Evolutionary conservation across 2,329 filamentous ascomycete genomes (phyloP).

Genomic region (Verticillium nonalfalfae): DNA sequence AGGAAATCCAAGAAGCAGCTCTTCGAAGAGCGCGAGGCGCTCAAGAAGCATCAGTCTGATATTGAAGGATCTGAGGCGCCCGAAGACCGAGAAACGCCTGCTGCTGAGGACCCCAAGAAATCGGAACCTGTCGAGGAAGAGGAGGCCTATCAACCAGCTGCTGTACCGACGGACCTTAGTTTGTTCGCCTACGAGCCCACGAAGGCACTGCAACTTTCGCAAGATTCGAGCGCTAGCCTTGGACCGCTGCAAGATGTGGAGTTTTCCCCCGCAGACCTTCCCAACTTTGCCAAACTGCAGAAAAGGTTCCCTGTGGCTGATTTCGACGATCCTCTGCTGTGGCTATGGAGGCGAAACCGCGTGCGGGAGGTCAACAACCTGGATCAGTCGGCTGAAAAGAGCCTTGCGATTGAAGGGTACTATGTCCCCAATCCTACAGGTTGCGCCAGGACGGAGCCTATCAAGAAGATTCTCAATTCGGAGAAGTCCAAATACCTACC

Average conservation of each 20-base stretch:
- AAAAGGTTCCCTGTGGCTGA: constrained; percentile 38
- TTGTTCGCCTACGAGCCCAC: constrained; percentile 43
- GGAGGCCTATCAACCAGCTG: background rate
- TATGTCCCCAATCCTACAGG: constrained; percentile 85
- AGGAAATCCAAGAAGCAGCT: constrained; percentile 76
- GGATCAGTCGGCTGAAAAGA: constrained; percentile 20
- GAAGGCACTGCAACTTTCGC: constrained; percentile 37
- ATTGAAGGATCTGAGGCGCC: constrained; percentile 21
- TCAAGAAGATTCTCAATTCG: constrained; percentile 91
- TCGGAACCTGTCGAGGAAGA: constrained; percentile 21
- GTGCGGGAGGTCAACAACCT: constrained; percentile 47
- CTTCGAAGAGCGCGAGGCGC: constrained; percentile 59
- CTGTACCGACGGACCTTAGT: constrained; percentile 27
- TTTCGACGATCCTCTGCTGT: constrained; percentile 45
- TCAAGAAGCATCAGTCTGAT: constrained; percentile 40
- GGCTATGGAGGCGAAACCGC: constrained; percentile 51
- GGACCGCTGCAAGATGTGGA: constrained; percentile 35
- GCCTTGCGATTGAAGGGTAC: constrained; percentile 51
- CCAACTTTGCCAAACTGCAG: constrained; percentile 41
- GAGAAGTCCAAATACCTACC: constrained; percentile 98
- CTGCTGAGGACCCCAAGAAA: constrained; percentile 30
- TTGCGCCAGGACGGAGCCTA: constrained; percentile 83
- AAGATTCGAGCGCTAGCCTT: constrained; percentile 38
- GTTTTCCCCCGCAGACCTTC: constrained; percentile 37
- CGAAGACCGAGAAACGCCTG: constrained; percentile 35